These are phyloP conservation scores for Euphorbia schlechtendalii DNA, from an alignment of 441 rosid species.

Conservation along the genomic window DNA sequence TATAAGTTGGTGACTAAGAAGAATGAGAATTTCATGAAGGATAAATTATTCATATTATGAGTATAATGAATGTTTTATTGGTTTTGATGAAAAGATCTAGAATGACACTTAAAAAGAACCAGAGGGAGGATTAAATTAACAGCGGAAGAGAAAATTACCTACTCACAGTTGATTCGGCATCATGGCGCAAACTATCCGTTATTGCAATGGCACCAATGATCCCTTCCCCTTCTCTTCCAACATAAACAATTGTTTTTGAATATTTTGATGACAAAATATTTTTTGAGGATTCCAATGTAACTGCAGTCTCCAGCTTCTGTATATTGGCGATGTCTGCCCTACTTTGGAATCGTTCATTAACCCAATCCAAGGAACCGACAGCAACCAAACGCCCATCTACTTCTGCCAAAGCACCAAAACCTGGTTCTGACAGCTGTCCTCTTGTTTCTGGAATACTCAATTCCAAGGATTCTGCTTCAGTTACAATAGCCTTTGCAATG, in stretches of 20 bases:
- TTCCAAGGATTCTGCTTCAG: slow-evolving; percentile 53
- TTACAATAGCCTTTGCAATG: slow-evolving; percentile 76
- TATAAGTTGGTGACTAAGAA: no score
- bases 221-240: slow-evolving; percentile 86
- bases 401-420: slow-evolving; percentile 90
- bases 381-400: slow-evolving; percentile 82
- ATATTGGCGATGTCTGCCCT: slow-evolving; percentile 38
- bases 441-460: slow-evolving; percentile 62
- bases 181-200: slow-evolving; percentile 68
- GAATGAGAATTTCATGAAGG: no score
- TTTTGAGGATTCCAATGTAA: slow-evolving; percentile 35
- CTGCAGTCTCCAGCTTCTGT: slow-evolving; percentile 39
- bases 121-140: no score
- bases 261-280: slow-evolving; percentile 36
- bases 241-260: slow-evolving; percentile 77
- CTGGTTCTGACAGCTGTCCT: slow-evolving; percentile 87
- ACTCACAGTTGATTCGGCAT: slow-evolving; percentile 66
- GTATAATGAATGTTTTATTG: no score
- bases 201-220: slow-evolving; percentile 82
- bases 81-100: no score
- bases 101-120: no score
- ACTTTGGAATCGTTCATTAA: slow-evolving; percentile 44
- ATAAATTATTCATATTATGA: no score
- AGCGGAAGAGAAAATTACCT: slow-evolving; percentile 38
- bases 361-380: slow-evolving; percentile 84